These are phyloP conservation scores for Phytophthora kernoviae DNA, from an alignment of 352 stramenopile species.

Conservation along the genomic window DNA sequence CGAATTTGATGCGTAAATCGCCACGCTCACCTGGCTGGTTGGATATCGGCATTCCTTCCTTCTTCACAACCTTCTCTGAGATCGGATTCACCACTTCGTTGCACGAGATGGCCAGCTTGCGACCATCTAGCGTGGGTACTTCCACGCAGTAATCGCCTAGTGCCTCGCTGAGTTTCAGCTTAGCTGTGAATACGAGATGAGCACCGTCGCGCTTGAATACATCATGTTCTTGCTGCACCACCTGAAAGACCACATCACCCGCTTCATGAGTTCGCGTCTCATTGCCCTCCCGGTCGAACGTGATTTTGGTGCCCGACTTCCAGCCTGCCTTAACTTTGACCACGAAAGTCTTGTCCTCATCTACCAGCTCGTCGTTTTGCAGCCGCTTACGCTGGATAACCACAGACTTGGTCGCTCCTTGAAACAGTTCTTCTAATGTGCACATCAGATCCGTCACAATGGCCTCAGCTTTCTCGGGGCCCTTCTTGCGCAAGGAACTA, in stretches of 20 bases:
- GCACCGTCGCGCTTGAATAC: constrained; percentile 92
- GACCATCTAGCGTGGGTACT: constrained; percentile 96
- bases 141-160: constrained; percentile 94
- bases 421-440: constrained; percentile 93
- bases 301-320: constrained; percentile 95
- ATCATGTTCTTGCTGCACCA: constrained; percentile 85
- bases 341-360: constrained; percentile 86
- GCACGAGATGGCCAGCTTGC: constrained; percentile 92
- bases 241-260: constrained; percentile 94
- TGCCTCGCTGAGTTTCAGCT: constrained; percentile 95
- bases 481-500: constrained; percentile 76
- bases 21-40: constrained; percentile 68
- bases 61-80: constrained; percentile 91
- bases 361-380: constrained; percentile 73
- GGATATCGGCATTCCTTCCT: constrained; percentile 96
- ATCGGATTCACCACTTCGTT: constrained; percentile 92
- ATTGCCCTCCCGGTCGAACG: constrained; percentile 93
- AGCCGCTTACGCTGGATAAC: constrained; percentile 83
- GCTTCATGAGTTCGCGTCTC: constrained; percentile 92
- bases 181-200: constrained; percentile 92
- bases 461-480: constrained; percentile 66
- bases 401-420: constrained; percentile 87
- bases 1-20: constrained; percentile 95
- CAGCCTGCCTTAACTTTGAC: constrained; percentile 93
- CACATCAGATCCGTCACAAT: constrained; percentile 80